phyloP scores from a whole-genome alignment of 2,329 filamentous ascomycete genomes.

The Aspergillus sp. region DNA sequence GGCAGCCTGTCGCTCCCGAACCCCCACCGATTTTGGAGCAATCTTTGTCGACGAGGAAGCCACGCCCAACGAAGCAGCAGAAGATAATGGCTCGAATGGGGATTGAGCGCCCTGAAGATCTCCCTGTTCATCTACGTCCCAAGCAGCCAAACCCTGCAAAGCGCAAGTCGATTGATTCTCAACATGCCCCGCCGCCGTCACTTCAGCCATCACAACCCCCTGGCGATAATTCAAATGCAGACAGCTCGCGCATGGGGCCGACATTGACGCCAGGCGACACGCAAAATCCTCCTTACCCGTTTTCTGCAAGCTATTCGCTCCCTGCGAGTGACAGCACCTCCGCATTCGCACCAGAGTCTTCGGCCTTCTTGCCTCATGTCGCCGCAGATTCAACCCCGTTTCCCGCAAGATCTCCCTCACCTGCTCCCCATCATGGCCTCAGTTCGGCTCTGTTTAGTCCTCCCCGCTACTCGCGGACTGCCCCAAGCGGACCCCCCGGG shows the following conservation, averaged over 20 bases:
- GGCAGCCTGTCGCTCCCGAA: conserved; percentile 83
- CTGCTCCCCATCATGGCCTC: conserved; percentile 34
- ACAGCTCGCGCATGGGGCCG: conserved; percentile 33
- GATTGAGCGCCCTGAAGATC: conserved; percentile 84
- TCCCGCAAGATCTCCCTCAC: conserved; percentile 37
- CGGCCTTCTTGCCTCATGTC: conserved; percentile 39
- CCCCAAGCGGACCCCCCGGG: conserved; percentile 30
- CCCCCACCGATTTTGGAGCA: conserved; percentile 82
- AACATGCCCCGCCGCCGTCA: conserved; percentile 25
- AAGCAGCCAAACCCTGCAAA: conserved; percentile 70
- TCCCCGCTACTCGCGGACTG: conserved; percentile 37
- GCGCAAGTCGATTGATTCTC: conserved; percentile 64
- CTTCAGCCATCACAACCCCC: conserved; percentile 35
- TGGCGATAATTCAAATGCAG: conserved; percentile 28
- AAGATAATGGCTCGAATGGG: conserved; percentile 88
- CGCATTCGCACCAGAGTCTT: conserved; percentile 36
- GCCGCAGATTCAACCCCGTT: conserved; percentile 38
- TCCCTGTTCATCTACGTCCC: conserved; percentile 77
- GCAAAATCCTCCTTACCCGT: conserved; percentile 34
- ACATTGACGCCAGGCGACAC: conserved; percentile 32
- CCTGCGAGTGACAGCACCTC: conserved; percentile 37
- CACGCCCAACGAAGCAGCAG: conserved; percentile 92
- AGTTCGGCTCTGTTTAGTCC: conserved; percentile 45
- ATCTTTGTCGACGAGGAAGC: conserved; percentile 90
- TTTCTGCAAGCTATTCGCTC: conserved; percentile 41